Percentiles rank a stretch among this genome's conserved stretches.
phyloP scores from a whole-genome alignment of 2,329 filamentous ascomycete species.

The Dothideomycetidae sp. region DNA sequence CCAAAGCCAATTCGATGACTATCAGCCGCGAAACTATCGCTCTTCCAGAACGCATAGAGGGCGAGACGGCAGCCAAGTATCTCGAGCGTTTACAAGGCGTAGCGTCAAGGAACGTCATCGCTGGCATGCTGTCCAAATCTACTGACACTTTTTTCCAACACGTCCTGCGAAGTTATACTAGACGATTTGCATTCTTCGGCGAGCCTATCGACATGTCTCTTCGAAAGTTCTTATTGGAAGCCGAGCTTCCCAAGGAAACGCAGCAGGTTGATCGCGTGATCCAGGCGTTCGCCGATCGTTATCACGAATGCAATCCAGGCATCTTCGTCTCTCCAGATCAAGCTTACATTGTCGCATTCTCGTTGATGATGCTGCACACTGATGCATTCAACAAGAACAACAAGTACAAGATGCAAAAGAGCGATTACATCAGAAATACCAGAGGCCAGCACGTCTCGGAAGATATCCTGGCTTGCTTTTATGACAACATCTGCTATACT shows the following conservation, averaged over 20 bases:
- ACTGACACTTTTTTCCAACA: slow-evolving; percentile 69
- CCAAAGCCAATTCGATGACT: slow-evolving; percentile 73
- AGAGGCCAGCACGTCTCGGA: slow-evolving; percentile 82
- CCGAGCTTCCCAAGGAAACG: slow-evolving; percentile 89
- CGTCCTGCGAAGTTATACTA: slow-evolving; percentile 87
- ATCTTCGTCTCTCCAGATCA: slow-evolving; percentile 85
- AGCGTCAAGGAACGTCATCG: slow-evolving; percentile 68
- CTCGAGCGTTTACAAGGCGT: slow-evolving; percentile 68
- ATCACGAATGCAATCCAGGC: slow-evolving; percentile 95
- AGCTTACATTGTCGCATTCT: slow-evolving; percentile 97
- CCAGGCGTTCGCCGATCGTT: slow-evolving; percentile 87
- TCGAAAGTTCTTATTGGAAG: slow-evolving; percentile 89
- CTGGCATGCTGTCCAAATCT: slow-evolving; percentile 73
- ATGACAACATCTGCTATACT: slow-evolving; percentile 96
- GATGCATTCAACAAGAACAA: slow-evolving; percentile 99
- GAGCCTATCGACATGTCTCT: slow-evolving; percentile 98
- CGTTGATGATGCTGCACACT: slow-evolving; percentile 86
- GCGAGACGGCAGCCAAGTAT: slow-evolving; percentile 83
- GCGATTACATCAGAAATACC: slow-evolving; percentile 90
- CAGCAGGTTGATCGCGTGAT: slow-evolving; percentile 94
- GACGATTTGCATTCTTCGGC: slow-evolving; percentile 85
- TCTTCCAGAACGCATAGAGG: slow-evolving; percentile 67
- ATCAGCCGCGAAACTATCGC: slow-evolving; percentile 54
- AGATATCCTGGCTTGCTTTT: slow-evolving; percentile 88
- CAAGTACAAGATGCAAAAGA: slow-evolving; percentile 96